These are phyloP conservation scores for Trichophyton mentagrophytes DNA, from an alignment of 2,329 filamentous ascomycete genomes.

Conservation along the genomic window DNA sequence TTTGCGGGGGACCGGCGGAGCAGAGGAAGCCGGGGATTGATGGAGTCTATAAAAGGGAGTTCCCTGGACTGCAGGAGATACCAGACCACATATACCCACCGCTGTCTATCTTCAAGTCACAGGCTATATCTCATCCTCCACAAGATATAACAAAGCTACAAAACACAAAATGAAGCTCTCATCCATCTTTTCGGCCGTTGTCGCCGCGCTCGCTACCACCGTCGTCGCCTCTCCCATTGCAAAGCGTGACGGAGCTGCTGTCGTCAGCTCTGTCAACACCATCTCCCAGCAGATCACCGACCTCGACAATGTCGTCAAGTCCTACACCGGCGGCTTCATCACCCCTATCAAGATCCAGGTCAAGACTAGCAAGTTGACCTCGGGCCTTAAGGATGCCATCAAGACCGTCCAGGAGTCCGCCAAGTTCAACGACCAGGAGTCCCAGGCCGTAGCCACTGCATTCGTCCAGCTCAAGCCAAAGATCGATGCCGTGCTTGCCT, in stretches of 20 bases:
- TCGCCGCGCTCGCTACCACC: background rate
- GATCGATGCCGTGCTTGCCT: background rate
- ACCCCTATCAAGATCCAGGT: background rate
- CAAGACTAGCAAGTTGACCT: slow-evolving; percentile 1
- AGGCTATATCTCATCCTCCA: background rate
- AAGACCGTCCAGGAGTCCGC: background rate
- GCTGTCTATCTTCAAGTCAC: background rate
- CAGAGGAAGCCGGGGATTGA: background rate
- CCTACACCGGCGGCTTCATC: background rate
- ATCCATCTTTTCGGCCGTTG: slow-evolving; percentile 1
- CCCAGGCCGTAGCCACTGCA: background rate
- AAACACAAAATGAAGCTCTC: background rate
- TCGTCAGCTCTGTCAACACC: background rate
- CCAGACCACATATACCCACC: background rate
- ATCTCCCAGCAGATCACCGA: background rate
- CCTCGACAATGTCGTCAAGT: background rate
- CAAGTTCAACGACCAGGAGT: slow-evolving; percentile 2
- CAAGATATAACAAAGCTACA: too few species aligned
- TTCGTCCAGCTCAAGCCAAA: background rate
- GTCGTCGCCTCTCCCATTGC: background rate
- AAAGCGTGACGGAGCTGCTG: background rate
- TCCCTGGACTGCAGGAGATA: background rate
- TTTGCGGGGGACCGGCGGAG: background rate
- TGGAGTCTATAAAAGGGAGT: background rate
- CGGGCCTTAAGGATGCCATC: background rate